Percentiles rank a stretch among this genome's conserved stretches.
Conservation (phyloP, 129 eudicot genomes). For the Centrapalus pauciflorus region DNA sequence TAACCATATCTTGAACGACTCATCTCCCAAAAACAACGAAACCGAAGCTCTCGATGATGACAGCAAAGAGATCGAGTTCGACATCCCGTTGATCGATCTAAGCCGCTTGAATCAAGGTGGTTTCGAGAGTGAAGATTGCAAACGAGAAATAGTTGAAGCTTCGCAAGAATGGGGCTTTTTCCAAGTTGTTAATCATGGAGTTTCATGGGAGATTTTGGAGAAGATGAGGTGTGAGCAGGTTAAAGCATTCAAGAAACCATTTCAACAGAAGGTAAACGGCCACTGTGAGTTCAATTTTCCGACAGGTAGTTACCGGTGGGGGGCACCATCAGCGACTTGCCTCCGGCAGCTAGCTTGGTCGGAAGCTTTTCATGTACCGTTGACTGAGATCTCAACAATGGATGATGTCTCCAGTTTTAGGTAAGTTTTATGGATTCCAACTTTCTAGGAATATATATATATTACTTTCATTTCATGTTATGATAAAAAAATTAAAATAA, state of each 20-base stretch:
- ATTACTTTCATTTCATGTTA: too few species aligned
- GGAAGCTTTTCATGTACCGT: conserved; percentile 76
- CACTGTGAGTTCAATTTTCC: conserved; percentile 34
- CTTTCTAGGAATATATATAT: too few species aligned
- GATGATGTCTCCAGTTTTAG: conserved; percentile 32
- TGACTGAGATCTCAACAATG: conserved; percentile 30
- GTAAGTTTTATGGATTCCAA: conserved; percentile 28
- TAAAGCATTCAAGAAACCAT: conserved; percentile 58
- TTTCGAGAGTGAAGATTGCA: conserved; percentile 44
- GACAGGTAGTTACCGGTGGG: conserved; percentile 67
- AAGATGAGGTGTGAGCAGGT: conserved; percentile 57
- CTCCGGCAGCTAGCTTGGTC: conserved; percentile 70
- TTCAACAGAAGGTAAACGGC: conserved; percentile 37
- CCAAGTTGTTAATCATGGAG: conserved; percentile 76
- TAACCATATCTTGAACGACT: neutral
- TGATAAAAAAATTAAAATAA: too few species aligned
- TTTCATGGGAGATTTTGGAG: conserved; percentile 40
- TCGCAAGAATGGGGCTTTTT: conserved; percentile 87
- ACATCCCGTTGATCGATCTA: conserved; percentile 72
- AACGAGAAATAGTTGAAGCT: conserved; percentile 59
- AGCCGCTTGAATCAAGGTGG: conserved; percentile 29
- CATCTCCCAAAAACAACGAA: neutral
- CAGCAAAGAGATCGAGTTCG: conserved; percentile 26
- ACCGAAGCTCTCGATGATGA: conserved; percentile 10
- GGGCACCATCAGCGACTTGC: conserved; percentile 66